Evolutionary conservation across 139 green algal genomes (phyloP).

Genomic region (Coelastrella sp.): DNA sequence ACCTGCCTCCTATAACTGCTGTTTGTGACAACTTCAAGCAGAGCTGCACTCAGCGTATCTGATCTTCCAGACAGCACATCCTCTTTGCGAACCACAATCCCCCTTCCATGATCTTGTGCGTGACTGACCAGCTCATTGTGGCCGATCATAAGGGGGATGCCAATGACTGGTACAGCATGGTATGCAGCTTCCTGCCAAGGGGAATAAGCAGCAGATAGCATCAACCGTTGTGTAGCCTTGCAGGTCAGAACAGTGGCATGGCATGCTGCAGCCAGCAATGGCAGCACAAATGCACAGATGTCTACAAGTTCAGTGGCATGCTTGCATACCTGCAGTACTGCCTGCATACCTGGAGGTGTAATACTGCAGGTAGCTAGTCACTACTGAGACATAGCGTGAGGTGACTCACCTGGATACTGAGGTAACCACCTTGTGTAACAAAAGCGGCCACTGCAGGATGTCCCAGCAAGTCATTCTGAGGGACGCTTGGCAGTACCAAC

Average conservation of each 20-base stretch:
- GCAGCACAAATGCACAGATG: too few species aligned
- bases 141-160: slow-evolving; percentile 18
- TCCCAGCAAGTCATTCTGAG: slow-evolving; percentile 42
- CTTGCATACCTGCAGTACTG: too few species aligned
- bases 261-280: too few species aligned
- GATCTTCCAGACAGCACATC: not conserved
- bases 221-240: too few species aligned
- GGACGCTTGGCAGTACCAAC: not conserved
- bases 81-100: not conserved
- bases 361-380: too few species aligned
- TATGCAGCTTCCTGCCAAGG: slow-evolving; percentile 42
- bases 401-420: slow-evolving; percentile 45
- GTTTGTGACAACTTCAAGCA: not conserved
- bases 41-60: not conserved
- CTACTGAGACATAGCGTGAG: too few species aligned
- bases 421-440: slow-evolving; percentile 42
- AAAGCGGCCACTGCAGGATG: slow-evolving; percentile 20
- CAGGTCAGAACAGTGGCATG: too few species aligned
- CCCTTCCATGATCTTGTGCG: slow-evolving; percentile 2
- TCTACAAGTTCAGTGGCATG: too few species aligned
- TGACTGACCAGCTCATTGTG: slow-evolving; percentile 25
- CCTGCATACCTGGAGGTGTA: too few species aligned
- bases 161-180: slow-evolving; percentile 20
- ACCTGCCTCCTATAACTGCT: not conserved
- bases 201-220: not conserved